These are phyloP conservation scores for Colletotrichum musae DNA, from an alignment of 2,329 filamentous ascomycete species.

Conservation along the genomic window DNA sequence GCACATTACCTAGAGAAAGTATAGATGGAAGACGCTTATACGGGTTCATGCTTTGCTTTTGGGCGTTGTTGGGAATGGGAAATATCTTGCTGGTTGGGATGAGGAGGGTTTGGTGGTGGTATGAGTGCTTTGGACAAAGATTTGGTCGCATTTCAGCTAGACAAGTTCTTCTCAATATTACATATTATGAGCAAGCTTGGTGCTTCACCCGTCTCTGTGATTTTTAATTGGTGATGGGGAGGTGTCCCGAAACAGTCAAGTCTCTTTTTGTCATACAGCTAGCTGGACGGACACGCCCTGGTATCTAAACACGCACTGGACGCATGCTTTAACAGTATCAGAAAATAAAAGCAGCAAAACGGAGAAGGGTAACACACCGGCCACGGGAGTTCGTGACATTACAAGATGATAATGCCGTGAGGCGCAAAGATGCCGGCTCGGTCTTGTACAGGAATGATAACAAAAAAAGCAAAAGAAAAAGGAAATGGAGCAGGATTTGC, in stretches of 20 bases:
- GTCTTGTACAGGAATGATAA: neutral
- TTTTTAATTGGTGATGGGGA: too few species aligned
- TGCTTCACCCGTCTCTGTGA: neutral
- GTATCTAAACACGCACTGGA: conserved; percentile 2
- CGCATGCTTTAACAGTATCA: too few species aligned
- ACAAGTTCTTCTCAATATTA: conserved; percentile 1
- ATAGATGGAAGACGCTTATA: conserved; percentile 3
- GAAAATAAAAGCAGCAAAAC: neutral
- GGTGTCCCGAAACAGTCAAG: neutral
- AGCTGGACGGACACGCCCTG: neutral
- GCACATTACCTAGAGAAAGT: neutral
- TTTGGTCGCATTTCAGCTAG: neutral
- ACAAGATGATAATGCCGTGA: too few species aligned
- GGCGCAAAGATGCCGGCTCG: neutral
- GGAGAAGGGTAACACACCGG: neutral
- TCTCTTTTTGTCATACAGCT: neutral
- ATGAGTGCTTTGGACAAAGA: conserved; percentile 8
- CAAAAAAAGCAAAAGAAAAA: neutral
- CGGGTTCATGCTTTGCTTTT: conserved; percentile 2
- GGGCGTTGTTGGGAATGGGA: conserved; percentile 8
- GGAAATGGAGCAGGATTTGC: neutral
- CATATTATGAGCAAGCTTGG: neutral
- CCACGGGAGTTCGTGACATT: neutral
- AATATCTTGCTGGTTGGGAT: neutral
- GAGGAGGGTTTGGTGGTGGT: neutral